Evolutionary conservation across 2,329 filamentous ascomycete species (phyloP), one percentile per base, ranked within the genome.

Genomic region (Incumbomyces delicatus): DNA sequence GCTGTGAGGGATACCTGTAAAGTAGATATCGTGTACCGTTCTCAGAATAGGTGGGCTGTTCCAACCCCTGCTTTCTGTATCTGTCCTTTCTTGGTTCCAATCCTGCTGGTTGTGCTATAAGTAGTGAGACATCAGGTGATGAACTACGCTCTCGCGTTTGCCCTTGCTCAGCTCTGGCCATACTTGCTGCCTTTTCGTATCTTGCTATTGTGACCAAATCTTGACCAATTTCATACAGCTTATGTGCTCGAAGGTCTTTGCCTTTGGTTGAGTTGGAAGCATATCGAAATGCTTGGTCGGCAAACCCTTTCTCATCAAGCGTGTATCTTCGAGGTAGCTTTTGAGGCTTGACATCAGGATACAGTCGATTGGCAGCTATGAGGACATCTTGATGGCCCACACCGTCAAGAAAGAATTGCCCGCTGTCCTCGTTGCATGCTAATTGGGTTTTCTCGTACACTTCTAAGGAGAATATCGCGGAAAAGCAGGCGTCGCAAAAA

Each of bases 1-100:
- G 30, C 29, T 6, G 12, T 11, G 22, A 27, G 22, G 22, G 39
- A 41, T 20, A 10, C 46, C 14, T n/a, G 18, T 37, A 27, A 8
- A 27, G 8, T 27, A 5, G 22, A 8, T 4, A 4, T 27, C 8
- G 5, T 27, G 22, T 27, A 8, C 22, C 22, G 43, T 36, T 20
- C 39, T 41, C 16, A 35, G 12, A 34, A 12, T 34, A 42, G 29
- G 48, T 39, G 32, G 16, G 7, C 34, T 47, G 44, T 18, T 46
- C 43, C 27, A 50, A 47, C 1, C 52, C 52, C 37, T 54, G 52
- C 42, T 54, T 54, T 42, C 47, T 51, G 49, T 54, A 54, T 40
- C 50, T 29, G 2, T 54, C 43, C 6, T 41, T 42, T 31, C 14
- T 16, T 11, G 31, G 32, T 13, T 46, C 44, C 18, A 47, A n/a